phyloP scores from a whole-genome alignment of 345 rosid genomes.

The Ceriops decandra region DNA sequence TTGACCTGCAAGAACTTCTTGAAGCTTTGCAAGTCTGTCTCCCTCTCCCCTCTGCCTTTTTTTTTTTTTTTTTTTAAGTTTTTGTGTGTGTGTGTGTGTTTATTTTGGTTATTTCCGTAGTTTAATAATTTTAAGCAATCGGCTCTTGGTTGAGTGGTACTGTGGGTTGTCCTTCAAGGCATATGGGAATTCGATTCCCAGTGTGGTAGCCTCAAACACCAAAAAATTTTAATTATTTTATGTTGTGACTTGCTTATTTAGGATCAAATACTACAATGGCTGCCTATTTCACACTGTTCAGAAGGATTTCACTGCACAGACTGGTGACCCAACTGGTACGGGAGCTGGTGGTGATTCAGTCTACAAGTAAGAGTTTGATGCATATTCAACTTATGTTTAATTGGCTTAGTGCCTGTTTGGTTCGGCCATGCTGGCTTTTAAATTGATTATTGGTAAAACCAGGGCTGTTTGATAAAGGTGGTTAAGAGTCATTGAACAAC shows the following conservation, averaged over 20 bases:
- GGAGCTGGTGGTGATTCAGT: conserved; percentile 84
- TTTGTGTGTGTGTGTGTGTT: background rate
- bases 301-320: conserved; percentile 77
- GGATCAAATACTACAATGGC: conserved; percentile 88
- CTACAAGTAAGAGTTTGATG: conserved; percentile 54
- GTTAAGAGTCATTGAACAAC: too few species aligned
- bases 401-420: background rate
- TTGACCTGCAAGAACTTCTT: conserved; percentile 85
- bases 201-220: too few species aligned
- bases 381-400: background rate
- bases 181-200: too few species aligned
- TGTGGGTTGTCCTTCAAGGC: too few species aligned
- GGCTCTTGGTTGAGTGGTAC: too few species aligned
- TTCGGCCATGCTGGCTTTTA: too few species aligned
- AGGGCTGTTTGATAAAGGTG: too few species aligned
- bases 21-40: conserved; percentile 83
- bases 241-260: conserved; percentile 22
- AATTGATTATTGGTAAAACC: too few species aligned
- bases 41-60: background rate
- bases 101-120: background rate
- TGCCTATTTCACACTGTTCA: conserved; percentile 84
- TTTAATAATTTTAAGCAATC: too few species aligned
- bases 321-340: conserved; percentile 86
- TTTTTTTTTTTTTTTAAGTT: background rate
- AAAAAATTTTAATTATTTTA: background rate